Conservation (phyloP, 2,329 filamentous ascomycete genomes). For the Claviceps africana region DNA sequence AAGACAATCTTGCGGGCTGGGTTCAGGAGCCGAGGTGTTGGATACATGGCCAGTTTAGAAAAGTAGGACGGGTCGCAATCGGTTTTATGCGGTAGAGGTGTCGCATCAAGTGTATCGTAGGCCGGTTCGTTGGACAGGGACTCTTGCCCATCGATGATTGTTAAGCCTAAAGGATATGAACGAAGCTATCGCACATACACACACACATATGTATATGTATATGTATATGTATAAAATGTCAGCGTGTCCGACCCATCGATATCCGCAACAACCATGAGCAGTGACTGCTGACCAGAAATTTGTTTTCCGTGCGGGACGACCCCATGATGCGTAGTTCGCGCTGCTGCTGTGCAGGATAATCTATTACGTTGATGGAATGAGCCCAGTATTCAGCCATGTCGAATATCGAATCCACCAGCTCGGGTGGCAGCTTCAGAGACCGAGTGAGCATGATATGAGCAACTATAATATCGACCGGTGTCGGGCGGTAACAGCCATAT, state of each 20-base stretch:
- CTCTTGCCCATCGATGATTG: constrained; percentile 12
- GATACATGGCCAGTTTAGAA: constrained; percentile 22
- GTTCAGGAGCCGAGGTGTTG: constrained; percentile 25
- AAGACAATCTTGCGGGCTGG: constrained; percentile 50
- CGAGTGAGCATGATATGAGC: constrained; percentile 34
- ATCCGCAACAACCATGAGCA: too few relatives aligned
- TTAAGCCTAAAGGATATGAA: constrained; percentile 25
- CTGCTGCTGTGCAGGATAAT: constrained; percentile 13
- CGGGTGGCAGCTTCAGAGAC: constrained; percentile 32
- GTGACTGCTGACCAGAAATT: constrained; percentile 18
- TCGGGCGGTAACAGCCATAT: constrained; percentile 19
- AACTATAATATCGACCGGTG: constrained; percentile 33
- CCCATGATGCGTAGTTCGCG: constrained; percentile 13
- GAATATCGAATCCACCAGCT: constrained; percentile 41
- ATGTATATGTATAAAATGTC: too few relatives aligned
- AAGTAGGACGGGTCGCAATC: constrained; percentile 19
- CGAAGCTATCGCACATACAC: constrained; percentile 17
- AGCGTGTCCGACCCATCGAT: not conserved
- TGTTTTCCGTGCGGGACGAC: constrained; percentile 14
- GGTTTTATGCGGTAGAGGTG: constrained; percentile 13
- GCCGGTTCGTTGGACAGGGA: constrained; percentile 15
- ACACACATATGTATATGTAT: too few relatives aligned
- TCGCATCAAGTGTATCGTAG: constrained; percentile 17
- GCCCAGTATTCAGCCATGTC: constrained; percentile 52
- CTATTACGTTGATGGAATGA: constrained; percentile 25